Evolutionary conservation across 345 rosid species (phyloP), one percentile per base, ranked within the genome.

Genomic region (Populus euphratica): DNA sequence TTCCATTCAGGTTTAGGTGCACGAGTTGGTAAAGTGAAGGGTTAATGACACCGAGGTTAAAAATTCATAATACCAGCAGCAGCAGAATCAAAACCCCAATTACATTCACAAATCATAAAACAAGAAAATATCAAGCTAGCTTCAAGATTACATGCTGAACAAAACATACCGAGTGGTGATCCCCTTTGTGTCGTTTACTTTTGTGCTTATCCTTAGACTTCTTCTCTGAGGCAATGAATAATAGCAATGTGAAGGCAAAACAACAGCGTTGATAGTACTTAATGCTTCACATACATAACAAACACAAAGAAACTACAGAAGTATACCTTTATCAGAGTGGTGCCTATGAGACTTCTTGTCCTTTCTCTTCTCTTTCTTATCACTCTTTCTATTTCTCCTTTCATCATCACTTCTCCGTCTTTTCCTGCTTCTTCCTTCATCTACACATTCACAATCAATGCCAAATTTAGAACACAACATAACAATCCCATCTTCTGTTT

Each of bases 121-220:
- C 63, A 44, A 73, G 17, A 68, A 77, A 77, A 62, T 12, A 35
- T 62, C 65, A 62, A 78, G 39, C 33, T 35, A 2, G 39, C 44
- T 76, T 41, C 61, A 25, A 67, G n/a, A 67, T 68, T 21, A 59
- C 44, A 61, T 69, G 59, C 18, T 73, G n/a, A 81, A 77, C 62
- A 82, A 65, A 78, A 75, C 90, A 85, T 82, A 95, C 99, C 74
- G 25, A 72, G 41, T 52, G 33, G 56, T 69, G 74, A 20, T 88
- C 85, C 38, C 80, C 85, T 81, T 86, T 88, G 14, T 67, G 80
- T 72, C 81, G 86, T 80, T 89, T 90, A 82, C 83, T 83, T 81
- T 79, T 86, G 63, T 61, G 82, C 83, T 87, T 88, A 82, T 91
- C 96, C 90, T 85, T 90, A 0, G 91, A 90, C 87, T 89, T 92